Base-by-base conservation (phyloP, 768 basidiomycete genomes). In the Agrocybe pediades region DNA sequence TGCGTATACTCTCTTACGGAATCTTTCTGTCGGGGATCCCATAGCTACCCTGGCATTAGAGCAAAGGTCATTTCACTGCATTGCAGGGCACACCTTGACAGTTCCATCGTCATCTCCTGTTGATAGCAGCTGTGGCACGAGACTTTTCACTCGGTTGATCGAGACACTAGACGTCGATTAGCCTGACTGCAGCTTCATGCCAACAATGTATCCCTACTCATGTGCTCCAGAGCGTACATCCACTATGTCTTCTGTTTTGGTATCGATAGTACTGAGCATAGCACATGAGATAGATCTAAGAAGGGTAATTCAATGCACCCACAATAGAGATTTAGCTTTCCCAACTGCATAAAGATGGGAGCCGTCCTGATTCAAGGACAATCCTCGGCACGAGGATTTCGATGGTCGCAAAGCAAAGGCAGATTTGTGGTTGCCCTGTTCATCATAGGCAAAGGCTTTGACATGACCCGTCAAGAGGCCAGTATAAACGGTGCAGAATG, bases 51-150 rank as follows among this genome's bases (percentile, higher is more conserved):
- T 45, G 24, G 45, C 25, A 26, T n/a, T 17, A 41, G 52, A 20
- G 40, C 24, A 43, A 26, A 49, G 25, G 42, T 30, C n/a, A 55
- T 43, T 21, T 36, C n/a, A 7, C 11, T 13, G n/a, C 13, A 13
- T 3, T 36, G 11, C 4, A 36, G 13, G 5, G 11, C 75, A 46
- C 46, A 91, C 93, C 81, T 96, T 96, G 68, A 98, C 85, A 20
- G 94, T 85, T 27, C 95, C 95, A 49, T 95, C 93, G 65, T 98
- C 95, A 67, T 97, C 95, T 16, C 95, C 95, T 6, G 91, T 93
- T 17, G 85, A 84, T 15, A 96, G 68, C 51, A 93, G 70, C 68
- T 89, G 83, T 4, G 87, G 82, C 59, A 83, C 79, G 40, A 92
- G 70, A 58, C 77, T 76, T 60, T 86, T 86, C 29, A 97, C 81